Evolutionary conservation across 352 stramenopile species (phyloP).

Genomic region (Saprolegnia parasitica): DNA sequence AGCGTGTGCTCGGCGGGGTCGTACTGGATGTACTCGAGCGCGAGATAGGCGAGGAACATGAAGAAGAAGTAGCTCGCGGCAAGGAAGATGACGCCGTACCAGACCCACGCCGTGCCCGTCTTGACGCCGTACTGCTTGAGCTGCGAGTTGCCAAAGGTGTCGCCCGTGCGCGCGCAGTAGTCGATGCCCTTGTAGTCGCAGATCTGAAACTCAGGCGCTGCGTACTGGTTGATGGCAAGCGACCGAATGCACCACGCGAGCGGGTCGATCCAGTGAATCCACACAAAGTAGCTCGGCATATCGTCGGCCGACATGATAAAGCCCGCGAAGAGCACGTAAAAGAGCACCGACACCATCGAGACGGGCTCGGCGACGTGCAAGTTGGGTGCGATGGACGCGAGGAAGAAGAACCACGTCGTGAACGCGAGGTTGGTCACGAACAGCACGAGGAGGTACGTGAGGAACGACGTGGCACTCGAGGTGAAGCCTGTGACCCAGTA

Average conservation of each 20-base stretch:
- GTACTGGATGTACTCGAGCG: slow-evolving; percentile 43
- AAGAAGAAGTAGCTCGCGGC: slow-evolving; percentile 40
- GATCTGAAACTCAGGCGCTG: slow-evolving; percentile 12
- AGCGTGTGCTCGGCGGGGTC: slow-evolving; percentile 30
- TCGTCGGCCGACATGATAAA: slow-evolving; percentile 31
- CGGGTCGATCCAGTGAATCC: slow-evolving; percentile 31
- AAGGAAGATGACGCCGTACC: slow-evolving; percentile 55
- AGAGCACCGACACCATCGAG: slow-evolving; percentile 53
- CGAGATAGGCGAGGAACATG: slow-evolving; percentile 39
- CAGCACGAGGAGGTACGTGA: slow-evolving; percentile 35
- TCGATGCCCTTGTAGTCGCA: slow-evolving; percentile 28
- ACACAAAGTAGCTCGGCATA: slow-evolving; percentile 29
- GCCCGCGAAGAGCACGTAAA: slow-evolving; percentile 45
- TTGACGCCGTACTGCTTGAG: slow-evolving; percentile 48
- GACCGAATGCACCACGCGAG: slow-evolving; percentile 27
- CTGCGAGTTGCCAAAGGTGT: slow-evolving; percentile 42
- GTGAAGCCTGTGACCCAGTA: slow-evolving; percentile 75
- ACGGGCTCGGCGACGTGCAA: slow-evolving; percentile 53
- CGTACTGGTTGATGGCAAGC: slow-evolving; percentile 28
- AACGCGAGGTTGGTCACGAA: slow-evolving; percentile 34
- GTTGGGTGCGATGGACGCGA: slow-evolving; percentile 44
- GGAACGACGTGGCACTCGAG: slow-evolving; percentile 36
- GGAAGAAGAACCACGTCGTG: slow-evolving; percentile 51
- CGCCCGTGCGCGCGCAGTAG: slow-evolving; percentile 37
- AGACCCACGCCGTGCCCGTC: slow-evolving; percentile 51